Evolutionary conservation across 2,329 filamentous ascomycete species (phyloP), one percentile per base, ranked within the genome.

Genomic region (Pseudocercospora crystallina): DNA sequence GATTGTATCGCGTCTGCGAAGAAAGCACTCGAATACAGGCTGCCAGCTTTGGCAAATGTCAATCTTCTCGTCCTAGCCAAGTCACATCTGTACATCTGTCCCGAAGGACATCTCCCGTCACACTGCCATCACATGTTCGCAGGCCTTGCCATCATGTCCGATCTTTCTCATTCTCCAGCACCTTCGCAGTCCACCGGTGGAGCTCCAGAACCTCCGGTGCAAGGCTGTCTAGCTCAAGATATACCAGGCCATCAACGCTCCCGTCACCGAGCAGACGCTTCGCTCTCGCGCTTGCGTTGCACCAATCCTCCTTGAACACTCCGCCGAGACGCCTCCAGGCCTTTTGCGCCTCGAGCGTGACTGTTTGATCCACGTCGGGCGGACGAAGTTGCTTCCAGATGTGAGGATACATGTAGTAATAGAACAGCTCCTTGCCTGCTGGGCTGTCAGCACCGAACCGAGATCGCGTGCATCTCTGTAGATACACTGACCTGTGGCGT

Each of bases 341-440:
- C 1, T 47, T 53, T 14, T 52, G 48, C 8, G 56, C 57, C 10
- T 49, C 32, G n/a, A 39, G 43, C 14, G 54, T 40, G 10, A 61
- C 51, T 5, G 50, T 58, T 36, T 50, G 39, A 11, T 55, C 49
- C 4, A 51, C 32, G 8, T 41, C 40, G 1, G 49, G 46, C 15
- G 58, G 57, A n/a, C 44, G 39, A 10, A 48, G 43, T 3, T 43
- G 42, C 49, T 49, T 54, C 46, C 50, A 56, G 2, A 61, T 47
- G 20, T 50, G 54, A 30, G 58, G 58, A 11, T 52, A 54, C 8
- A 42, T 47, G 15, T 54, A 58, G 41, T 59, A 61, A 43, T 56
- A 56, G 49, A 54, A 61, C 20, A 61, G 37, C 5, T 43, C 37
- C 31, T 48, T 58, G 11, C 57, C 58, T 26, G 4, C 7, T 26